Conservation (phyloP, 306 rosid genomes). For the Dalbergia cultrata region DNA sequence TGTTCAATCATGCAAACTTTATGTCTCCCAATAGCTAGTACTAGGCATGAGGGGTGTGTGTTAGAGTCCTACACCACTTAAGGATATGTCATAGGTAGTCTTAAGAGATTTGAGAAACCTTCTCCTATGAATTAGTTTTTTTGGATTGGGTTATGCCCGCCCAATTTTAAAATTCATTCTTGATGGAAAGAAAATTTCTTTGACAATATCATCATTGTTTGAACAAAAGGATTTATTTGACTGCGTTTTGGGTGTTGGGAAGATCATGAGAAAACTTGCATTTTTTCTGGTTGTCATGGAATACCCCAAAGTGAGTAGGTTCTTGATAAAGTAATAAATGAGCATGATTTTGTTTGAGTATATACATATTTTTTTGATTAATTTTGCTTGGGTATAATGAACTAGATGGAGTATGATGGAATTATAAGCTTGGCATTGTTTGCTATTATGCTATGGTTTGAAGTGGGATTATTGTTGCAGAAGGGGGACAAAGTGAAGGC, state of each 20-base stretch:
- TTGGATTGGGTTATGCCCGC: too few relatives aligned
- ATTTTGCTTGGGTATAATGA: constrained; percentile 23
- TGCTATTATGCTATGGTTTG: constrained; percentile 62
- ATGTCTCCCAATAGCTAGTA: too few relatives aligned
- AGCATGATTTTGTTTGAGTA: constrained; percentile 9
- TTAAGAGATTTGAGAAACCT: too few relatives aligned
- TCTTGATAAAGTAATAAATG: too few relatives aligned
- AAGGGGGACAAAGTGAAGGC: constrained; percentile 50
- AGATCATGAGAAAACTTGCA: constrained; percentile 47
- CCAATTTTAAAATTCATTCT: background rate
- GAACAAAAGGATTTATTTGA: constrained; percentile 31
- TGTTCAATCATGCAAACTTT: too few relatives aligned
- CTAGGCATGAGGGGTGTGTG: too few relatives aligned
- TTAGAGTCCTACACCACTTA: too few relatives aligned
- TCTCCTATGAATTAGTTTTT: too few relatives aligned
- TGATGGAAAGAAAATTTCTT: constrained; percentile 50
- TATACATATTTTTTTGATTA: background rate
- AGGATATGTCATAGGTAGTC: too few relatives aligned
- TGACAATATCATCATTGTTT: constrained; percentile 52
- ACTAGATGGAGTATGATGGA: constrained; percentile 40
- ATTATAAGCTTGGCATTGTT: constrained; percentile 59
- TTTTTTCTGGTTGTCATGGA: constrained; percentile 40
- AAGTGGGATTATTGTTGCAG: constrained; percentile 37
- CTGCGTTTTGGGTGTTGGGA: constrained; percentile 50
- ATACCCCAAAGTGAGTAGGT: too few relatives aligned